Base-by-base conservation (phyloP, 306 rosid species). In the Vigna hirtella region DNA sequence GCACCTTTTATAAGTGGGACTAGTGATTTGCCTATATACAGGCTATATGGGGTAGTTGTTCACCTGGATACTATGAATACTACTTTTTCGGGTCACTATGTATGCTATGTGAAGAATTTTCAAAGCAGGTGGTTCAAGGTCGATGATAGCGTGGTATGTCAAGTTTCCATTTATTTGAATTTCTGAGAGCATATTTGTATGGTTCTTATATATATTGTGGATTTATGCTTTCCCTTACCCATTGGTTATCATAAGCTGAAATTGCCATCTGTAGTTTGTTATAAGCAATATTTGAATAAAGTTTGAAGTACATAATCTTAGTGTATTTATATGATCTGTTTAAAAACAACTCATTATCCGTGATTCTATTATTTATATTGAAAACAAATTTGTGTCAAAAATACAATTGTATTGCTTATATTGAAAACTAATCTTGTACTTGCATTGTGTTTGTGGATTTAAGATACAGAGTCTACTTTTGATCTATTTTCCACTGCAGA, bases 61-160 rank as follows among this genome's bases (percentile, higher is more conserved):
- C 98, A 94, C 87, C 77, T 94, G 86, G 98, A 94, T 72, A 79
- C 70, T 43, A 86, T 87, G 98, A 94, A 91, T 78, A 89, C 88
- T 4, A 81, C 98, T 4, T 94, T 85, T 89, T 90, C 98, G 24
- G 98, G 98, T 80, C 98, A 94, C 85, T 94, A 94, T 26, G 98
- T 94, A 72, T 86, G 90, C 88, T 94, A 94, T 78, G 97, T 91
- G 64, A 94, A 89, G 90, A 94, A 87, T 78, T 82, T 80, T 55
- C 93, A 88, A 53, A 91, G 87, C 84, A 91, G 85, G 85, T 94
- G 97, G 98, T 94, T 91, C 94, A 91, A 90, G 89, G 84, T 86
- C 64, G 98, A 94, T 77, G 98, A 94, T 79, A 91, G 97, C 81
- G 86, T 78, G 84, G 98, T 94, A 87, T 66, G 74, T 72, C 55